Evolutionary conservation across 2,329 filamentous ascomycete genomes (phyloP), one percentile per base, ranked within the genome.

Genomic region (Zalaria sp.): DNA sequence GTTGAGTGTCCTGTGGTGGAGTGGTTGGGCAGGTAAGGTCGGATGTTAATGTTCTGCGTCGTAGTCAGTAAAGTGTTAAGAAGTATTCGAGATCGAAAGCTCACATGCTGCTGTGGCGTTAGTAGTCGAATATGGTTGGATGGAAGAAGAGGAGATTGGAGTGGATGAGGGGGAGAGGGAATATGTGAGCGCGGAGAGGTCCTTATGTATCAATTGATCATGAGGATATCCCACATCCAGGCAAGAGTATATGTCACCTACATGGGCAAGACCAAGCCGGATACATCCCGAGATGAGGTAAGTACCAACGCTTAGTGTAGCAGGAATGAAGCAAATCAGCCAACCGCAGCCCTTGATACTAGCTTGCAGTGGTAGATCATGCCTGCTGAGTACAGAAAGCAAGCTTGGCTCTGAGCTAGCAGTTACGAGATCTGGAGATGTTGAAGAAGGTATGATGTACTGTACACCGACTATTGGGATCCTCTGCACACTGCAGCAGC

Each of bases 271-370:
- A 32, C n/a, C 29, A 32, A 29, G 9, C 26, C 25, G 36, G 26
- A 25, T 18, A n/a, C 25, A 37, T 39, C 38, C 28, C 37, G 38
- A 43, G 42, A 43, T 43, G 42, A 43, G 34, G 27, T 26, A 32
- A 43, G 42, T 39, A 40, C 42, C 41, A 18, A 6, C 37, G 35
- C 37, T 27, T 31, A 32, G 42, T 34, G 18, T 36, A 32, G 29
- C 32, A 39, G 42, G 42, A 43, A 43, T 43, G 42, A 39, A 43
- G 29, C 29, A 32, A 32, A 18, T 7, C 29, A 32, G 29, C n/a
- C 29, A 32, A n/a, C 29, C 29, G n/a, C 7, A n/a, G n/a, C 29
- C 29, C 29, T 32, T 32, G n/a, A 7, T 32, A 32, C 29, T 32
- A 7, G n/a, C 29, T 32, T n/a, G 29, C 7, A 32, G 7, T 7